Conservation (phyloP, 768 basidiomycete genomes). For the Boletus rubroflammeus region DNA sequence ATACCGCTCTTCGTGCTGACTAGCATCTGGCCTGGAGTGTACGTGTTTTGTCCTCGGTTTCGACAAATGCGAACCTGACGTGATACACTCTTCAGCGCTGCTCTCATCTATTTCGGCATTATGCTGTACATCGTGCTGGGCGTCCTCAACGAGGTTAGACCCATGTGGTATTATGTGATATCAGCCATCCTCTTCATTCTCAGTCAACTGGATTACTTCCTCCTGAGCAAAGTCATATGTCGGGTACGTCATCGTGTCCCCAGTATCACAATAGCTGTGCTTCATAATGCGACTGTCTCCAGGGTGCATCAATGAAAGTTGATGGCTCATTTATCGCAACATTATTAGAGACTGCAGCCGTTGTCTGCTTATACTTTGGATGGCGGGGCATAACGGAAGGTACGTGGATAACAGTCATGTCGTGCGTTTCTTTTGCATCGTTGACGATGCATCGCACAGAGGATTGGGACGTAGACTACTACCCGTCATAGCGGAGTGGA, state of each 20-base stretch:
- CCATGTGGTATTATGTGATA: slow-evolving; percentile 74
- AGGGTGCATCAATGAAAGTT: slow-evolving; percentile 64
- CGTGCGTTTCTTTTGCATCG: neutral
- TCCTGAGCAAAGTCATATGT: slow-evolving; percentile 77
- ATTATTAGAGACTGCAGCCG: slow-evolving; percentile 71
- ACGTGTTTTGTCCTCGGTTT: slow-evolving; percentile 29
- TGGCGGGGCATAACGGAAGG: slow-evolving; percentile 92
- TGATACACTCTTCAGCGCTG: slow-evolving; percentile 42
- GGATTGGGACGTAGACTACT: slow-evolving; percentile 54
- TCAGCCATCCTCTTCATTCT: slow-evolving; percentile 76
- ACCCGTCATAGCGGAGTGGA: slow-evolving; percentile 30
- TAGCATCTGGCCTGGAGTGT: slow-evolving; percentile 76
- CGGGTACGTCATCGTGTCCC: slow-evolving; percentile 37
- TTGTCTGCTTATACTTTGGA: slow-evolving; percentile 66
- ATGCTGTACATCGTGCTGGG: slow-evolving; percentile 80
- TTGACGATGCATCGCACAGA: slow-evolving; percentile 26
- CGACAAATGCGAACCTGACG: neutral
- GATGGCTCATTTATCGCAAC: slow-evolving; percentile 90
- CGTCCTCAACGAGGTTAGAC: slow-evolving; percentile 74
- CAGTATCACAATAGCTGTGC: neutral
- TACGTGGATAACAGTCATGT: slow-evolving; percentile 29
- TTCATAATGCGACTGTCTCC: slow-evolving; percentile 12
- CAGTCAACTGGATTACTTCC: slow-evolving; percentile 78
- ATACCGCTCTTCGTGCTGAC: slow-evolving; percentile 80
- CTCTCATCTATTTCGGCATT: slow-evolving; percentile 62